A percentile compares a stretch with the other conserved stretches of the same genome.
Evolutionary conservation across 2,329 filamentous ascomycete species (phyloP).

Genomic region (Fusarium sp.): DNA sequence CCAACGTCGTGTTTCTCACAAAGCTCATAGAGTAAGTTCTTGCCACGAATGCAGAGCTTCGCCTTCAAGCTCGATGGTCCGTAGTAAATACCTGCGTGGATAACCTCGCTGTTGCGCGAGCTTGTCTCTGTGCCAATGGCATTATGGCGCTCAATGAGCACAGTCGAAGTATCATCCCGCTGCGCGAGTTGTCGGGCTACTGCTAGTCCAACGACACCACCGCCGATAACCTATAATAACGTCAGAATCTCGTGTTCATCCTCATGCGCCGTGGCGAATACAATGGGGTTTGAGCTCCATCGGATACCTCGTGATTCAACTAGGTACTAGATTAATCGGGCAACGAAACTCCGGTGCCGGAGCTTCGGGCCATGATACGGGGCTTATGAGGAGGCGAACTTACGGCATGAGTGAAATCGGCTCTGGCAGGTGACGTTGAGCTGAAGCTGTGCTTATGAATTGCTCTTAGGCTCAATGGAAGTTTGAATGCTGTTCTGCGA

Average conservation of each 20-base stretch:
- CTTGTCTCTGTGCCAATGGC: constrained; percentile 87
- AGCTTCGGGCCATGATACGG: constrained; percentile 18
- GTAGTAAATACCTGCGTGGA: constrained; percentile 96
- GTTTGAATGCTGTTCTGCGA: constrained; percentile 12
- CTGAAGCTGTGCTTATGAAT: constrained; percentile 53
- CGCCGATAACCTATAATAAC: constrained; percentile 65
- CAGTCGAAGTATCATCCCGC: constrained; percentile 71
- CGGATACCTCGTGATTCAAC: constrained; percentile 15
- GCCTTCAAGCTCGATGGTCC: constrained; percentile 83
- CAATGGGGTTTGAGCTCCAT: constrained; percentile 1
- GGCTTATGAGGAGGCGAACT: constrained; percentile 38
- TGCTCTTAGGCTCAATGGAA: background rate
- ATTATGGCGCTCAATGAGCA: constrained; percentile 85
- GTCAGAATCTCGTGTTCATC: constrained; percentile 1
- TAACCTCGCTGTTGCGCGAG: constrained; percentile 93
- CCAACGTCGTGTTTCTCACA: constrained; percentile 77
- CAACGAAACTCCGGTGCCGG: constrained; percentile 22
- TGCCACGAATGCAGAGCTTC: constrained; percentile 82
- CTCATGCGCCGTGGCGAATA: background rate
- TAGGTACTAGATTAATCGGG: constrained; percentile 15
- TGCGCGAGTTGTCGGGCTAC: constrained; percentile 80
- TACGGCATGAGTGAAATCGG: constrained; percentile 64
- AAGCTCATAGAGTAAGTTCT: constrained; percentile 81
- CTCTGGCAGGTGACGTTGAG: constrained; percentile 49
- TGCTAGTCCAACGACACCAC: constrained; percentile 81